Base-by-base conservation (phyloP, 2,329 filamentous ascomycete genomes). In the Mycosphaerella arachidis region DNA sequence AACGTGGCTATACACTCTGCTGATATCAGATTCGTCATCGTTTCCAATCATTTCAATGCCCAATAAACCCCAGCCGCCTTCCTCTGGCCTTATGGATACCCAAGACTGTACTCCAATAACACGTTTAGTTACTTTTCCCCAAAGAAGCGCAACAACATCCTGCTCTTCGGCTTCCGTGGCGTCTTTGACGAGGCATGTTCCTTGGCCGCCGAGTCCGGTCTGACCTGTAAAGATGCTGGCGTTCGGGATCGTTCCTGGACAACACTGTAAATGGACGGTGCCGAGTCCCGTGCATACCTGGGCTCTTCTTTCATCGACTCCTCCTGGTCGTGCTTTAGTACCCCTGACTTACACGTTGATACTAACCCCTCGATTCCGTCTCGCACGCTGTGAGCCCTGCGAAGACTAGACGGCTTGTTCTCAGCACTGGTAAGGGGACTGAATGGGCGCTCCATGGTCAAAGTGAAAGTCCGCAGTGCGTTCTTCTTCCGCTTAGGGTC, bases 381-480 rank as follows among this genome's bases (percentile, higher is more conserved):
- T 40, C 66, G 61, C 1, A 72, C 70, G 54, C 71, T 72, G 57
- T 73, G 69, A n/a, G 70, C 64, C 54, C 69, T 66, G 27, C 67
- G 66, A 45, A 72, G 48, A 6, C 50, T 54, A 9, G 65, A 57
- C 10, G 65, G 55, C 60, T 68, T 66, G 53, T 66, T 65, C 52
- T 68, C 65, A 43, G 57, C 62, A 35, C 63, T 59, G 16, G 70
- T 57, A 51, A 70, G 43, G 9, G 71, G 71, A 27, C 64, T 71
- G 61, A 73, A 72, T 8, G 71, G 71, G n/a, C 71, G 63, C 59
- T 73, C 71, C 67, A 72, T 72, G 4, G 64, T 71, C 67, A 71
- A 65, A 10, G 71, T 71, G 55, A 72, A 67, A 5, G 70, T 67
- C 18, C 71, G 63, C 35, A 71, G 56, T 0, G 65, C 69, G 29